Evolutionary conservation across 495 filamentous ascomycete genomes (phyloP).

Genomic region (Podospora appendiculata): DNA sequence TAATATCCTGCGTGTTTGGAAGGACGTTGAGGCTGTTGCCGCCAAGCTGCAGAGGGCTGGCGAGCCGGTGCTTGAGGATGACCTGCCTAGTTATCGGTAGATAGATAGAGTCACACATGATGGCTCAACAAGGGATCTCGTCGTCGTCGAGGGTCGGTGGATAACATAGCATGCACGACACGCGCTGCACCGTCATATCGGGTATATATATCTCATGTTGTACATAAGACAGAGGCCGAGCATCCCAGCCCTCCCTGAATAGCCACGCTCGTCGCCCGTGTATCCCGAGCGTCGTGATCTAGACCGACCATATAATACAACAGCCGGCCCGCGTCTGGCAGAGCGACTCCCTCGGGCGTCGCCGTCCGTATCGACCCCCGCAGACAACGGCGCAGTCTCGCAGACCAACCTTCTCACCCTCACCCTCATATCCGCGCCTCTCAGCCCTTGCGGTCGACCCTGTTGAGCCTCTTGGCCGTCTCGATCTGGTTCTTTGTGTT

Average conservation of each 20-base stretch:
- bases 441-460: conserved; percentile 57
- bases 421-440: background rate
- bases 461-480: conserved; percentile 74
- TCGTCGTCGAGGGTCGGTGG: too few relatives aligned
- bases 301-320: background rate
- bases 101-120: background rate
- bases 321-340: background rate
- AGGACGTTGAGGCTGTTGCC: conserved; percentile 59
- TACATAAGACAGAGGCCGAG: background rate
- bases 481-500: conserved; percentile 75
- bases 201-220: background rate
- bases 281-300: background rate
- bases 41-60: conserved; percentile 52
- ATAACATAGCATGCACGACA: background rate
- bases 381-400: too few relatives aligned
- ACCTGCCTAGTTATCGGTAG: conserved; percentile 10
- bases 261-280: background rate
- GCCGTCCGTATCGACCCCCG: too few relatives aligned
- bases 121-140: too few relatives aligned
- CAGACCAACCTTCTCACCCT: background rate
- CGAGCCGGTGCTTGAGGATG: conserved; percentile 57
- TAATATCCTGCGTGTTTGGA: conserved; percentile 72
- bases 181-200: background rate
- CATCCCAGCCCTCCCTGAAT: background rate
- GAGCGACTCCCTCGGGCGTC: background rate